Evolutionary conservation across 768 basidiomycete genomes (phyloP), one percentile per base, ranked within the genome.

Genomic region (Sporobolomyces pararoseus): DNA sequence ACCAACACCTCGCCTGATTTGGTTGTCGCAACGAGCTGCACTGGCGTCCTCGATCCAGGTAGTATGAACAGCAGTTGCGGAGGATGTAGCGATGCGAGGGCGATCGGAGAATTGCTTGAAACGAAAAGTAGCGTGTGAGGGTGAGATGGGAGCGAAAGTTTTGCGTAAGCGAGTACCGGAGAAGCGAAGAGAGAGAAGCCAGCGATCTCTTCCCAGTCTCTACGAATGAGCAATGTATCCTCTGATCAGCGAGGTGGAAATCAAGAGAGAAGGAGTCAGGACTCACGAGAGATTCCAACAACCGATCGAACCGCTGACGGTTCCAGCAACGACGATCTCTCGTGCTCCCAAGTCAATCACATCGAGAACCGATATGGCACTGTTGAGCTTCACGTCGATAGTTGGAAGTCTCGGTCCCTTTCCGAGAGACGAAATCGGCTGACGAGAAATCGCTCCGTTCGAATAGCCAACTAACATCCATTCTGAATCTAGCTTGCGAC

Each of bases 1-100:
- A 94, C 80, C 60, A 96, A 77, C 34, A 96, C 78, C 66, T 90
- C 87, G 63, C 88, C 84, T 21, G 84, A 86, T 19, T 16, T 85
- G 83, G 12, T 90, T 21, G 64, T 78, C 75, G 85, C 90, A 21
- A 95, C 78, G 52, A 83, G 79, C 42, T 81, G 79, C 25, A 97
- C 81, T 0, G 86, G 85, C 0, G 86, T 84, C n/a, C 84, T 83
- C 1, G 91, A 84, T 10, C 90, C 91, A 9, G 95, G 95, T 29
- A 97, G 84, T 23, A 91, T 79, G 77, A 87, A 89, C 35, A 89
- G 86, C 3, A 85, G 86, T 58, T 88, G 87, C 14, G 79, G 62
- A 7, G 90, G 78, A 0, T 82, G 84, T 63, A 97, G 83, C n/a
- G 91, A 84, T 0, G 87, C 91, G 68, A 93, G 84, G 3, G 91